Base-by-base conservation (phyloP, 192 early-diverging fungal species). In the Coemansia umbellata region DNA sequence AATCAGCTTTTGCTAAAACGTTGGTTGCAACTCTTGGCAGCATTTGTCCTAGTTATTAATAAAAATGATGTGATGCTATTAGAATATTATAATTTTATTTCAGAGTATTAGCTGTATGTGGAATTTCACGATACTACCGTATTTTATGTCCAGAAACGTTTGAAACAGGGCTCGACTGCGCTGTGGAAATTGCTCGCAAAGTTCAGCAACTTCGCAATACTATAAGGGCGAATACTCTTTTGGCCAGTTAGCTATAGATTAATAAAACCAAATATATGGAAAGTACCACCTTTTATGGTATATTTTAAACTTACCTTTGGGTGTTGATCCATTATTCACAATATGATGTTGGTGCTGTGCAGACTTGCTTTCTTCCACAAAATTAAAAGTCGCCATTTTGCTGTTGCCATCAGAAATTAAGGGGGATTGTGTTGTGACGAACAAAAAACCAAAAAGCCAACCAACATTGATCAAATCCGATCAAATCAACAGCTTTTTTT, bases 81-180 rank as follows among this genome's bases (percentile, higher is more conserved):
- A 5, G 35, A 14, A 30, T 37, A 19, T 11, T 15, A 11, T 47
- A 32, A 17, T 8, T 0, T 23, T 21, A 8, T 15, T 2, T 10
- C 14, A 6, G 15, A 37, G 0, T 33, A n/a, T n/a, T n/a, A n/a
- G n/a, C n/a, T n/a, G n/a, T n/a, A n/a, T n/a, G n/a, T n/a, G n/a
- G n/a, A n/a, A n/a, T n/a, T n/a, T n/a, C n/a, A n/a, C n/a, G n/a
- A n/a, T n/a, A n/a, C 55, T 58, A 51, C 68, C 55, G 33, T 74
- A 74, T 53, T 66, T 67, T 8, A 74, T 11, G 45, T 74, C 59
- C 5, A 74, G 23, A 15, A 59, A 62, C 15, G 54, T 36, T 18
- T 74, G 70, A 24, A 74, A 74, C 17, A 74, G 15, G 0, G 56
- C 59, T 21, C 70, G 58, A 10, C 53, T 50, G 22, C 58, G 48